These are phyloP conservation scores for Tylopilus plumbeoviolaceoides DNA, from an alignment of 768 basidiomycete species.

Conservation along the genomic window DNA sequence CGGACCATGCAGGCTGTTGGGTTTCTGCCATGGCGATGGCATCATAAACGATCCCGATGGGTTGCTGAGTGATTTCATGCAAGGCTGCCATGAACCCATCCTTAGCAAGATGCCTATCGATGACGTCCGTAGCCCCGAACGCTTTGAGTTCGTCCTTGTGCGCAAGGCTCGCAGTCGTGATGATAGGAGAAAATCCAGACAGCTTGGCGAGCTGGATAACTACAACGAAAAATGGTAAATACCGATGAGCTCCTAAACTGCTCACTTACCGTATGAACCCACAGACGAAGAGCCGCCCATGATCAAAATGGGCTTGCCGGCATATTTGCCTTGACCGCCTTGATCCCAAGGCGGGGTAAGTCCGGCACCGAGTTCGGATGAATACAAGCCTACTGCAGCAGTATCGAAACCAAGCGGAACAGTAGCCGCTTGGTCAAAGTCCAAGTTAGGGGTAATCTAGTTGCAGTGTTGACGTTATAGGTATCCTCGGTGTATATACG, in stretches of 20 bases:
- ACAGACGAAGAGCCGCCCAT: conserved; percentile 48
- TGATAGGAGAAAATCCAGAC: conserved; percentile 40
- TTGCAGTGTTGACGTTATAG: conserved; percentile 2
- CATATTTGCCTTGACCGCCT: conserved; percentile 34
- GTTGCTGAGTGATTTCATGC: conserved; percentile 24
- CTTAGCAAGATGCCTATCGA: conserved; percentile 29
- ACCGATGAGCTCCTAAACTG: background rate
- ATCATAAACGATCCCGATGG: conserved; percentile 28
- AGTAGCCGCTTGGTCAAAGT: conserved; percentile 43
- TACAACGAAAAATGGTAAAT: conserved; percentile 12
- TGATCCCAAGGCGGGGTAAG: conserved; percentile 35
- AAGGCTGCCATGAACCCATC: conserved; percentile 14
- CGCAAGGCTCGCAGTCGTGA: conserved; percentile 34
- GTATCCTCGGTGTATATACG: background rate
- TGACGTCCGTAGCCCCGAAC: conserved; percentile 39
- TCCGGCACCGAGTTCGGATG: conserved; percentile 33
- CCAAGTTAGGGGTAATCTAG: conserved; percentile 42
- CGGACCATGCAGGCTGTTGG: conserved; percentile 31
- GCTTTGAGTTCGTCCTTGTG: conserved; percentile 31
- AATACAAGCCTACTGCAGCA: conserved; percentile 46
- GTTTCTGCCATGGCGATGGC: conserved; percentile 32
- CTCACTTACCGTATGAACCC: conserved; percentile 41
- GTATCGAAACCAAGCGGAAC: conserved; percentile 47
- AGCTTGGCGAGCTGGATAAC: conserved; percentile 39
- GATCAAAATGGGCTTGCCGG: conserved; percentile 41